Evolutionary conservation across 805 yeast species (phyloP).

Genomic region (Yamadazyma paraphyllophila): DNA sequence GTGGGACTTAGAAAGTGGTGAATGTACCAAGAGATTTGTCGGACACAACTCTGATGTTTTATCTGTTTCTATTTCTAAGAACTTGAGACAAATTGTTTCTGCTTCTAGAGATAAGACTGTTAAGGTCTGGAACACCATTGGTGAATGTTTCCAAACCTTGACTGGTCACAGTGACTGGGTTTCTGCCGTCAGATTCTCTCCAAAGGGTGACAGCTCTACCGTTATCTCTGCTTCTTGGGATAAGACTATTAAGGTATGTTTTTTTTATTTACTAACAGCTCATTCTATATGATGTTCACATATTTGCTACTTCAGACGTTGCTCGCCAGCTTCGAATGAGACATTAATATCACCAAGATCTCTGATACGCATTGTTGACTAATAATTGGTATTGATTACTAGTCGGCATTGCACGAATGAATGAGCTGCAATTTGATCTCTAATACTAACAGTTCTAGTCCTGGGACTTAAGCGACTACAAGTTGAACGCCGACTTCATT

Average conservation of each 20-base stretch:
- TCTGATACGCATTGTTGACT: constrained; percentile 66
- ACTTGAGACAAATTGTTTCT: constrained; percentile 97
- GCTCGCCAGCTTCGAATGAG: constrained; percentile 77
- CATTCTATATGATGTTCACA: constrained; percentile 25
- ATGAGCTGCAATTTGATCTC: no score
- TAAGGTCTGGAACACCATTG: constrained; percentile 98
- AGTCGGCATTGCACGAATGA: no score
- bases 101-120: constrained; percentile 99
- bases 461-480: constrained; percentile 87
- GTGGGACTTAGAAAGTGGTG: constrained; percentile 96
- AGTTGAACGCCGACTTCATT: constrained; percentile 90
- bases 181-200: constrained; percentile 95
- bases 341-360: constrained; percentile 98
- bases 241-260: constrained; percentile 97
- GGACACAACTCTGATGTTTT: constrained; percentile 98
- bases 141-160: constrained; percentile 93
- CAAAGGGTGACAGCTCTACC: constrained; percentile 63
- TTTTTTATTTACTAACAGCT: background rate
- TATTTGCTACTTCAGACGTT: constrained; percentile 99
- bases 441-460: constrained; percentile 65
- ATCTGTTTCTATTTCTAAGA: constrained; percentile 93
- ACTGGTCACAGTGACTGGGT: constrained; percentile 99
- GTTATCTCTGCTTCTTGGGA: constrained; percentile 99
- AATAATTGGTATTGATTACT: constrained; percentile 10
- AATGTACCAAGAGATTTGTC: constrained; percentile 88